Evolutionary conservation across 768 basidiomycete species (phyloP).

Genomic region (Zangia roseola): DNA sequence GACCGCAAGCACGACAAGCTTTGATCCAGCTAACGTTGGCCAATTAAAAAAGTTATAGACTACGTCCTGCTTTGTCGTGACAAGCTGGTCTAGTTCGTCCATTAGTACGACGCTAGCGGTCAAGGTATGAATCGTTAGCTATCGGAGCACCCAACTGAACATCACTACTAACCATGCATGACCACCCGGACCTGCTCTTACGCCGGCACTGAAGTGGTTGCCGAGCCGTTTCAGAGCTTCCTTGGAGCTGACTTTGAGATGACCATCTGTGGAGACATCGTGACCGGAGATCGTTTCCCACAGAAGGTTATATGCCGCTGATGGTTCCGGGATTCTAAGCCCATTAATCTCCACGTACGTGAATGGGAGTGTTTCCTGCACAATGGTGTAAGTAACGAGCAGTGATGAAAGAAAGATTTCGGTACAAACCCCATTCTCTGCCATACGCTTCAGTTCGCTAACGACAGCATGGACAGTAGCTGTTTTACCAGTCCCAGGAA

Average conservation of each 20-base stretch:
- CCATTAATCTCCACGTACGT: conserved; percentile 98
- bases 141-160: not conserved
- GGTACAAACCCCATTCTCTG: conserved; percentile 65
- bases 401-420: not conserved
- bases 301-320: conserved; percentile 87
- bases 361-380: conserved; percentile 89
- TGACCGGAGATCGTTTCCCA: conserved; percentile 93
- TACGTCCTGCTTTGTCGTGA: conserved; percentile 96
- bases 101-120: conserved; percentile 83
- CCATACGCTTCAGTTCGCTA: conserved; percentile 86
- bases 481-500: conserved; percentile 99
- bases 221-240: conserved; percentile 81
- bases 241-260: conserved; percentile 68
- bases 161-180: conserved; percentile 75
- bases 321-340: conserved; percentile 86
- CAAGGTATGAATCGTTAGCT: conserved; percentile 4
- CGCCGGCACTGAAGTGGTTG: conserved; percentile 69
- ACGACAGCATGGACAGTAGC: conserved; percentile 95
- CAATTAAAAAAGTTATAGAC: conserved; percentile 99
- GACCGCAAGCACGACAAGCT: conserved; percentile 92
- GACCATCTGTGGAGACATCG: conserved; percentile 58
- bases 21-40: conserved; percentile 87
- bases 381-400: not conserved
- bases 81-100: conserved; percentile 97
- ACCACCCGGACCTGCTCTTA: conserved; percentile 67